Percentiles rank a stretch among this genome's conserved stretches.
These are phyloP conservation scores for Ophiostoma populinum DNA, from an alignment of 2,329 filamentous ascomycete species.

Conservation along the genomic window DNA sequence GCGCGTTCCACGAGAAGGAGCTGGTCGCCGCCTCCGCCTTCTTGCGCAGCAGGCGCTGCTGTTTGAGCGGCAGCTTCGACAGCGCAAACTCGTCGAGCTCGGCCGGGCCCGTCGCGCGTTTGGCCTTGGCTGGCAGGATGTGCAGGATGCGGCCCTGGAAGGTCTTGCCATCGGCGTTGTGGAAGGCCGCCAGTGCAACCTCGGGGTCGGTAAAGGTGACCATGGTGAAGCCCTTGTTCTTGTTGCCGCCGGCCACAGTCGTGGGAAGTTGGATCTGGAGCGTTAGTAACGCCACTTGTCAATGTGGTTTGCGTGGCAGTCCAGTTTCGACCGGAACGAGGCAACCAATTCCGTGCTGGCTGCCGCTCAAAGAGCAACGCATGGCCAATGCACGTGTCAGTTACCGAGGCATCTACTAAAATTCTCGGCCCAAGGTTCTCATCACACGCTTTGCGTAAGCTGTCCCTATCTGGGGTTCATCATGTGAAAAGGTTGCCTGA, in stretches of 20 bases:
- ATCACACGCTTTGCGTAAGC: slow-evolving; percentile 92
- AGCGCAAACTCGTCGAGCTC: slow-evolving; percentile 69
- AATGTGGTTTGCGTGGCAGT: not conserved
- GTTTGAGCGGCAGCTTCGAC: slow-evolving; percentile 83
- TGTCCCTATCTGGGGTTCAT: slow-evolving; percentile 99
- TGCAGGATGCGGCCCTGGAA: slow-evolving; percentile 90
- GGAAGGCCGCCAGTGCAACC: slow-evolving; percentile 62
- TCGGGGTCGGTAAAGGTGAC: slow-evolving; percentile 59
- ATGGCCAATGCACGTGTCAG: slow-evolving; percentile 40
- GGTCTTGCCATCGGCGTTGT: slow-evolving; percentile 61
- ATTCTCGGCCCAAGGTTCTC: slow-evolving; percentile 76
- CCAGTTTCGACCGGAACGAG: too few species aligned
- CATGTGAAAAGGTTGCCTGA: slow-evolving; percentile 28
- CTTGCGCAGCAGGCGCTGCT: slow-evolving; percentile 78
- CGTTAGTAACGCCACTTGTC: not conserved
- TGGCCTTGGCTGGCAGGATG: slow-evolving; percentile 68
- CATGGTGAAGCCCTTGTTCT: slow-evolving; percentile 88
- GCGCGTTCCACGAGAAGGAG: slow-evolving; percentile 94
- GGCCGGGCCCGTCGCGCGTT: slow-evolving; percentile 40
- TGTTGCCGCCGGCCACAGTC: slow-evolving; percentile 55
- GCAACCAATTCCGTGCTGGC: too few species aligned
- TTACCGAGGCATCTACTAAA: slow-evolving; percentile 99
- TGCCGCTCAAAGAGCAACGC: too few species aligned
- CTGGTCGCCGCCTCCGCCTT: slow-evolving; percentile 63
- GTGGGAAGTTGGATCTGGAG: slow-evolving; percentile 70